These are phyloP conservation scores for Pichia californica DNA, from an alignment of 805 yeast genomes.

Conservation along the genomic window DNA sequence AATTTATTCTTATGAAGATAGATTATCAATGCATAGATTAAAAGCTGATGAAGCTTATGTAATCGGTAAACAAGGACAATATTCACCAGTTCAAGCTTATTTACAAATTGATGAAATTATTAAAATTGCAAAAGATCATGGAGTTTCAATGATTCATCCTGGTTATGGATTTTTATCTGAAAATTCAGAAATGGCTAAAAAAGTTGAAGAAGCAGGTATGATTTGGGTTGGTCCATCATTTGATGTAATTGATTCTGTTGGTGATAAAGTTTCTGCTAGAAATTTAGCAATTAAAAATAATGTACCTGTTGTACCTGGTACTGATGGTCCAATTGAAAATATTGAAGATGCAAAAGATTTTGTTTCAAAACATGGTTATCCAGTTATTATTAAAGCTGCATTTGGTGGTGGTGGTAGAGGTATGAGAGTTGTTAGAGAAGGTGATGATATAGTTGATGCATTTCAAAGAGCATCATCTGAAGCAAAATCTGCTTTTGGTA, in stretches of 20 bases:
- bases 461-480: constrained; percentile 90
- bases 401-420: constrained; percentile 99
- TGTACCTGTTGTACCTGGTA: constrained; percentile 96
- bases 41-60: constrained; percentile 93
- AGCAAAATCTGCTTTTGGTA: constrained; percentile 94
- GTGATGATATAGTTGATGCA: constrained; percentile 88
- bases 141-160: constrained; percentile 84
- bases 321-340: constrained; percentile 89
- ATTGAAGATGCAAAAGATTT: constrained; percentile 74
- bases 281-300: constrained; percentile 69
- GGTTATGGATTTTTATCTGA: constrained; percentile 90
- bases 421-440: constrained; percentile 98
- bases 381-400: constrained; percentile 97
- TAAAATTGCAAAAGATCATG: constrained; percentile 69
- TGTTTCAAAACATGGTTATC: constrained; percentile 81
- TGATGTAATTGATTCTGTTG: constrained; percentile 84
- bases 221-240: constrained; percentile 95
- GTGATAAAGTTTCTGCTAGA: constrained; percentile 96
- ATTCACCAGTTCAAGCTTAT: constrained; percentile 92
- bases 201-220: constrained; percentile 84
- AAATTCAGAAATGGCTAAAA: constrained; percentile 88
- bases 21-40: constrained; percentile 88
- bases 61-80: constrained; percentile 85
- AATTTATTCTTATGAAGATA: constrained; percentile 91
- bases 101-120: constrained; percentile 93